These are phyloP conservation scores for Pelargonium australe DNA, from an alignment of 441 rosid genomes.

Conservation along the genomic window DNA sequence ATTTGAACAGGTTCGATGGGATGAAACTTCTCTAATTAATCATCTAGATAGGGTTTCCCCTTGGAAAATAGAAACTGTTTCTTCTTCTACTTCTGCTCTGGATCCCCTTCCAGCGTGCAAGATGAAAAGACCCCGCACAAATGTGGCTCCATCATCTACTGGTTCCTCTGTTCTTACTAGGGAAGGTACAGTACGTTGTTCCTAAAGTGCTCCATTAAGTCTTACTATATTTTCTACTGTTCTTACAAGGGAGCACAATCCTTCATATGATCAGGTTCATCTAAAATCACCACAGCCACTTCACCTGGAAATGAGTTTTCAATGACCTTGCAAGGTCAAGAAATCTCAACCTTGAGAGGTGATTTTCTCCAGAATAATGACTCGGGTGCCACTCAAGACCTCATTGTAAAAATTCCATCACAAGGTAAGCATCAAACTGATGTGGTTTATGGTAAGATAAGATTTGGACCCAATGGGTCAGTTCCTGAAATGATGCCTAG, in stretches of 20 bases:
- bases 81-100: slow-evolving; percentile 33
- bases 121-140: slow-evolving; percentile 76
- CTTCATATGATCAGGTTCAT: slow-evolving; percentile 39
- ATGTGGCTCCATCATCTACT: slow-evolving; percentile 47
- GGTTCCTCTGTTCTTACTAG: slow-evolving; percentile 68
- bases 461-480: background rate
- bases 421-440: slow-evolving; percentile 58
- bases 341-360: slow-evolving; percentile 66
- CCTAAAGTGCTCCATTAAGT: background rate
- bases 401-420: slow-evolving; percentile 51
- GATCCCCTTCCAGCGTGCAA: slow-evolving; percentile 72
- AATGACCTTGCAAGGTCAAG: slow-evolving; percentile 99
- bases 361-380: slow-evolving; percentile 55
- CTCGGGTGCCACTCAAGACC: slow-evolving; percentile 52
- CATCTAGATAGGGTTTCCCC: slow-evolving; percentile 96
- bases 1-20: slow-evolving; percentile 82
- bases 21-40: slow-evolving; percentile 67
- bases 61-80: slow-evolving; percentile 92
- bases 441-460: slow-evolving; percentile 29
- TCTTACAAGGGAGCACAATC: background rate
- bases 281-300: slow-evolving; percentile 60
- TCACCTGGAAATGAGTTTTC: slow-evolving; percentile 55
- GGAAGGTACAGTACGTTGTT: slow-evolving; percentile 47
- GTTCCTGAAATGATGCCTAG: slow-evolving; percentile 10
- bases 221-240: background rate